These are phyloP conservation scores for Hygrophila difformis DNA, from an alignment of 257 asterid species.

Conservation along the genomic window DNA sequence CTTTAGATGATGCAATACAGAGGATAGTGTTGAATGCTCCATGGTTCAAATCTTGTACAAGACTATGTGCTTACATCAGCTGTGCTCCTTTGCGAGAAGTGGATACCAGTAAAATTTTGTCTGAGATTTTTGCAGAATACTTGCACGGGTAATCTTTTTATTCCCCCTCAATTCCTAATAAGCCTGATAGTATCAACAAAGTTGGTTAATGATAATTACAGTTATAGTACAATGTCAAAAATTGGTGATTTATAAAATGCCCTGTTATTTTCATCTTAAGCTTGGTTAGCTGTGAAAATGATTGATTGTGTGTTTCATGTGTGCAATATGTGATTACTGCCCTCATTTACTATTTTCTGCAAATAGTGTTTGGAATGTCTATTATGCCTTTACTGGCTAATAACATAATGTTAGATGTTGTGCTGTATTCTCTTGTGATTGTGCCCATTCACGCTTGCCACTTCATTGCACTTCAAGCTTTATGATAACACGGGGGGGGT, in stretches of 20 bases:
- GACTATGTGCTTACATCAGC: slow-evolving; percentile 85
- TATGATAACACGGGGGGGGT: not conserved
- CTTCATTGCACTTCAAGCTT: not conserved
- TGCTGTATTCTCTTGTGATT: not conserved
- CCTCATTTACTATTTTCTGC: not conserved
- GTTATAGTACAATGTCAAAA: too few relatives aligned
- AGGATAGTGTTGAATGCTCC: slow-evolving; percentile 69
- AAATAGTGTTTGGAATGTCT: too few relatives aligned
- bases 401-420: too few relatives aligned
- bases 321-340: too few relatives aligned
- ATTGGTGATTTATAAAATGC: too few relatives aligned
- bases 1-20: slow-evolving; percentile 75
- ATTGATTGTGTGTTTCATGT: too few relatives aligned
- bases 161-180: too few relatives aligned
- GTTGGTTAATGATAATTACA: too few relatives aligned
- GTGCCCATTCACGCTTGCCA: too few relatives aligned
- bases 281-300: not conserved
- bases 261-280: slow-evolving; percentile 8
- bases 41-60: slow-evolving; percentile 76
- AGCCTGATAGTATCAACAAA: too few relatives aligned
- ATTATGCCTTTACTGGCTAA: too few relatives aligned
- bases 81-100: slow-evolving; percentile 87
- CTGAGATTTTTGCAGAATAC: slow-evolving; percentile 42
- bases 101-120: slow-evolving; percentile 54
- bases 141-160: slow-evolving; percentile 31